A percentile compares a stretch with the other conserved stretches of the same genome.
Evolutionary conservation across 371 early-diverging fungal genomes (phyloP).

Genomic region (Syncephalastrum sp.): DNA sequence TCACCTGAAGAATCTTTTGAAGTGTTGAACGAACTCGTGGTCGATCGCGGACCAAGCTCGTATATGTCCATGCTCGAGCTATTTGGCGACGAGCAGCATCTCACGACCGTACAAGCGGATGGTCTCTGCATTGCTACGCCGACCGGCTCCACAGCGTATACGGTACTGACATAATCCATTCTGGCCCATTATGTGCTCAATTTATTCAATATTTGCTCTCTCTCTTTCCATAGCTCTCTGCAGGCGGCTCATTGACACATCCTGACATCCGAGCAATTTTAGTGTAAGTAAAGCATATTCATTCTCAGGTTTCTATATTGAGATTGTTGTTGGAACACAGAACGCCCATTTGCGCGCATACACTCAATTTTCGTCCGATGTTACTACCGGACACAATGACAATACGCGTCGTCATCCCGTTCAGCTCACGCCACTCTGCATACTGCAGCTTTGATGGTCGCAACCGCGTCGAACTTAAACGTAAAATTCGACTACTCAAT

Average conservation of each 20-base stretch:
- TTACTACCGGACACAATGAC: constrained; percentile 86
- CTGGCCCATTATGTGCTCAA: background rate
- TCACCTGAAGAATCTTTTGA: constrained; percentile 50
- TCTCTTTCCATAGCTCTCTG: constrained; percentile 62
- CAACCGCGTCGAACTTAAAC: constrained; percentile 76
- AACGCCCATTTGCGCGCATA: constrained; percentile 95
- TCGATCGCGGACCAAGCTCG: constrained; percentile 88
- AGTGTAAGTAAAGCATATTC: constrained; percentile 28
- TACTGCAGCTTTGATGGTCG: constrained; percentile 92
- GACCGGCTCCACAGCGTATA: constrained; percentile 95
- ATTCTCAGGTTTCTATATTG: too few relatives aligned
- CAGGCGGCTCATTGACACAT: constrained; percentile 92
- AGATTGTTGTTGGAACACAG: too few relatives aligned
- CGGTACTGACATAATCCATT: constrained; percentile 37
- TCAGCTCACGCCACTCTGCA: constrained; percentile 66
- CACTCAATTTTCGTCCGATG: constrained; percentile 92
- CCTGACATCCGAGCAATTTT: constrained; percentile 89
- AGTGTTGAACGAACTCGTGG: constrained; percentile 76
- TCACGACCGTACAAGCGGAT: constrained; percentile 88
- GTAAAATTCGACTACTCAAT: constrained; percentile 26
- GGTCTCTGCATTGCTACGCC: constrained; percentile 92
- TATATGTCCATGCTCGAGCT: constrained; percentile 88
- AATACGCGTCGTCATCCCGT: constrained; percentile 73
- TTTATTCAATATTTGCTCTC: background rate
- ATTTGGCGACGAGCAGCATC: constrained; percentile 81